Conservation (phyloP, 495 filamentous ascomycete genomes). For the Penicillium coprophilum region DNA sequence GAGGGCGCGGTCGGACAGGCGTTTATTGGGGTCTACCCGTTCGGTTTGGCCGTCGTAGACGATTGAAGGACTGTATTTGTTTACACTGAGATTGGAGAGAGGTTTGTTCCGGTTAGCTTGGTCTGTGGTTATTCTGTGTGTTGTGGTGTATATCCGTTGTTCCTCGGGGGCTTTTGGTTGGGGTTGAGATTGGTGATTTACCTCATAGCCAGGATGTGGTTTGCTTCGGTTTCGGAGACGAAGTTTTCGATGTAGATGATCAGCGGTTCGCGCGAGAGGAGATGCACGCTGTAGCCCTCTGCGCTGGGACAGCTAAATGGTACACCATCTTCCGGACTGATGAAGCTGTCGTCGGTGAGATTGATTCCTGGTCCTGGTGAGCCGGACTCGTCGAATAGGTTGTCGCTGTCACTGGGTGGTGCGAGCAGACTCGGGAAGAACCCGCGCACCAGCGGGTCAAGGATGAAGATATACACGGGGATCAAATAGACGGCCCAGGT, state of each 20-base stretch:
- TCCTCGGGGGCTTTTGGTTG: background rate
- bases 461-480: constrained; percentile 42
- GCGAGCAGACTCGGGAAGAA: constrained; percentile 12
- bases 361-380: constrained; percentile 23
- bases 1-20: constrained; percentile 58
- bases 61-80: constrained; percentile 55
- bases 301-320: constrained; percentile 29
- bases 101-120: background rate
- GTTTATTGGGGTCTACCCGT: constrained; percentile 46
- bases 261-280: constrained; percentile 52
- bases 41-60: constrained; percentile 50
- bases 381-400: constrained; percentile 24
- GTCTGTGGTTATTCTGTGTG: background rate
- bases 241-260: constrained; percentile 59
- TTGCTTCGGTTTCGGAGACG: constrained; percentile 47
- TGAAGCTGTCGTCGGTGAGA: constrained; percentile 36
- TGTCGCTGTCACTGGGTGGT: constrained; percentile 13
- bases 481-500: constrained; percentile 43
- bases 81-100: constrained; percentile 29
- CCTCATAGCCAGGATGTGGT: constrained; percentile 53
- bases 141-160: background rate
- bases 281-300: constrained; percentile 37
- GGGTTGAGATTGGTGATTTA: constrained; percentile 20
- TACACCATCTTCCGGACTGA: constrained; percentile 33
- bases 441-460: constrained; percentile 24